A percentile compares a stretch with the other conserved stretches of the same genome.
phyloP scores from a whole-genome alignment of 1,284 basidiomycete species.

The Coniferiporia weirii region DNA sequence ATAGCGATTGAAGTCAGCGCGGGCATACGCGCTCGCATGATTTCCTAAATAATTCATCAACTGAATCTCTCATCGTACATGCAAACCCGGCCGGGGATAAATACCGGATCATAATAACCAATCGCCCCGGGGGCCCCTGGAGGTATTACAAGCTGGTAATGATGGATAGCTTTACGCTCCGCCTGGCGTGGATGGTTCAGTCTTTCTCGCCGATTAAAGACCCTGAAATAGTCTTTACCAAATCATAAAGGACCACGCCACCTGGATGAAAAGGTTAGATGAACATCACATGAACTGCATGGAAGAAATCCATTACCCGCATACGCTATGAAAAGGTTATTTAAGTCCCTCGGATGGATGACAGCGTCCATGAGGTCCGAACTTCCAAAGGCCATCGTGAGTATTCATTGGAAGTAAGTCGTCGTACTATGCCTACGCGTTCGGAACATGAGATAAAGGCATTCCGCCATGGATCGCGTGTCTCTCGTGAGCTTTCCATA shows the following conservation, averaged over 20 bases:
- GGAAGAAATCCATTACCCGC: slow-evolving; percentile 47
- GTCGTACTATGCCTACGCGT: slow-evolving; percentile 34
- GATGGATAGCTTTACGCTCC: slow-evolving; percentile 53
- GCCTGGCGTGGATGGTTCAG: slow-evolving; percentile 33
- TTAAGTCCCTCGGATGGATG: slow-evolving; percentile 77
- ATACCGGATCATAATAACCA: slow-evolving; percentile 51
- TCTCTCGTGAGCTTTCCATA: slow-evolving; percentile 75
- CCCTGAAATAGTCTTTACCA: slow-evolving; percentile 40
- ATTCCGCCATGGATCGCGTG: slow-evolving; percentile 55
- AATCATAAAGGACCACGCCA: slow-evolving; percentile 68
- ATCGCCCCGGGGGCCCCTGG: slow-evolving; percentile 78
- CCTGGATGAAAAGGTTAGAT: slow-evolving; percentile 35
- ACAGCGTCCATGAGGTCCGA: slow-evolving; percentile 46
- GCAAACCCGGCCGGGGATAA: slow-evolving; percentile 16
- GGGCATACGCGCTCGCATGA: slow-evolving; percentile 68
- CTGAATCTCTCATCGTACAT: not conserved
- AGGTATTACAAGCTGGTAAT: slow-evolving; percentile 62
- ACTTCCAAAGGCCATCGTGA: not conserved
- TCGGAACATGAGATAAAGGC: slow-evolving; percentile 34
- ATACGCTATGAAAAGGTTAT: slow-evolving; percentile 78
- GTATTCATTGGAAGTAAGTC: not conserved
- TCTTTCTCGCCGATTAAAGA: not conserved
- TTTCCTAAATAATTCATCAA: slow-evolving; percentile 37
- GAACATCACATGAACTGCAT: not conserved
- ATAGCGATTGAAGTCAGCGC: slow-evolving; percentile 67